phyloP scores from a whole-genome alignment of 2,329 filamentous ascomycete genomes.

The Elsinoe perseae region DNA sequence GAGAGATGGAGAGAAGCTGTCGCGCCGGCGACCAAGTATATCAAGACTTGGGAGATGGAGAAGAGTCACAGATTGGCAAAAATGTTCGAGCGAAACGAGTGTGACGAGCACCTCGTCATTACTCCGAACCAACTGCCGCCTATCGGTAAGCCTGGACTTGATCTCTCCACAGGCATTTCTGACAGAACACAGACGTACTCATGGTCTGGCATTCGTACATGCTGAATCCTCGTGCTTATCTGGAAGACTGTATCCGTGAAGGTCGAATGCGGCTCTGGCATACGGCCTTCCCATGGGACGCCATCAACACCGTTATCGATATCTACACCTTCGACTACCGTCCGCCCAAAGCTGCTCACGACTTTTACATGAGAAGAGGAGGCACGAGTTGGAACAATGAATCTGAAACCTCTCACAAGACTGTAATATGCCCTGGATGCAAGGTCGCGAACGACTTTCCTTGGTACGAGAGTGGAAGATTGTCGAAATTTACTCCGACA shows the following conservation, averaged over 20 bases:
- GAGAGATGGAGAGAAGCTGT: conserved; percentile 53
- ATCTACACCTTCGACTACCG: conserved; percentile 50
- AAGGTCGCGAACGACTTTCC: conserved; percentile 23
- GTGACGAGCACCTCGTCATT: conserved; percentile 23
- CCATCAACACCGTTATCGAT: conserved; percentile 53
- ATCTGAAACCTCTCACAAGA: conserved; percentile 44
- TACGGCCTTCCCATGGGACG: conserved; percentile 58
- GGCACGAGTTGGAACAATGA: conserved; percentile 53
- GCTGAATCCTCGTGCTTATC: conserved; percentile 66
- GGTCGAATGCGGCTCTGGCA: conserved; percentile 52
- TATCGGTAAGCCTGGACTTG: conserved; percentile 42
- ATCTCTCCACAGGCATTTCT: not conserved
- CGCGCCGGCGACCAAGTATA: conserved; percentile 21
- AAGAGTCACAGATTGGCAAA: not conserved
- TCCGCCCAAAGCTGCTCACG: conserved; percentile 38
- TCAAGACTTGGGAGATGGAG: not conserved
- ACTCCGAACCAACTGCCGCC: conserved; percentile 46
- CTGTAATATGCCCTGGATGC: conserved; percentile 52
- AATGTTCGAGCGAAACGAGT: not conserved
- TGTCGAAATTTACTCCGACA: not conserved
- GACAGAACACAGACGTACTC: conserved; percentile 51
- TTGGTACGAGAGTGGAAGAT: conserved; percentile 53
- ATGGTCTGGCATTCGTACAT: conserved; percentile 77
- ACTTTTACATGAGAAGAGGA: conserved; percentile 43
- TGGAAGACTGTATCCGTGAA: conserved; percentile 62